Evolutionary conservation across 108 stramenopile species (phyloP).

Genomic region (Cylindrotheca closterium): DNA sequence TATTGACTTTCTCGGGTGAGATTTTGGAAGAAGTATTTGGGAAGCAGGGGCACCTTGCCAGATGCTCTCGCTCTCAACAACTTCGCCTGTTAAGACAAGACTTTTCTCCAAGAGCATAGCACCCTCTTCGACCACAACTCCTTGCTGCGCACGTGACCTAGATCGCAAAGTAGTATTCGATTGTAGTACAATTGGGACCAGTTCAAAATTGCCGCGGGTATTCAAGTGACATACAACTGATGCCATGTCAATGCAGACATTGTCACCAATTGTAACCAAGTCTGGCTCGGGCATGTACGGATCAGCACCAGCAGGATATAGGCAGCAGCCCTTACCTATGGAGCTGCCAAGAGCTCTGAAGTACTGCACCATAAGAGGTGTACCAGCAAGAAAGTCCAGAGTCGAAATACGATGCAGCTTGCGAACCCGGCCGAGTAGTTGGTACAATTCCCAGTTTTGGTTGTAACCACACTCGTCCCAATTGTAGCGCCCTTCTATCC

Average conservation of each 20-base stretch:
- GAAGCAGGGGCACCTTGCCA: constrained; percentile 70
- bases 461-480: constrained; percentile 51
- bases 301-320: constrained; percentile 60
- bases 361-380: constrained; percentile 35
- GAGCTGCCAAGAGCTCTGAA: constrained; percentile 37
- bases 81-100: constrained; percentile 61
- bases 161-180: constrained; percentile 42
- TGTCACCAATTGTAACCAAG: constrained; percentile 54
- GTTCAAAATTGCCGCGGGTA: constrained; percentile 64
- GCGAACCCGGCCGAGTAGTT: constrained; percentile 35
- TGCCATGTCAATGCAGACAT: constrained; percentile 50
- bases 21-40: constrained; percentile 11
- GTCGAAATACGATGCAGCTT: constrained; percentile 23
- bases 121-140: constrained; percentile 47
- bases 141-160: constrained; percentile 49
- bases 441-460: constrained; percentile 64
- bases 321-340: constrained; percentile 53
- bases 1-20: no score
- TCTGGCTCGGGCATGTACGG: constrained; percentile 68
- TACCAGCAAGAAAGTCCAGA: constrained; percentile 45
- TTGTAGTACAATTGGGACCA: constrained; percentile 39
- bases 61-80: constrained; percentile 50
- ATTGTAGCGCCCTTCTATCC: constrained; percentile 41
- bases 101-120: constrained; percentile 61
- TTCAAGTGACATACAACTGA: constrained; percentile 62